Evolutionary conservation across 2,329 filamentous ascomycete genomes (phyloP).

Genomic region (Fusarium miscanthi): DNA sequence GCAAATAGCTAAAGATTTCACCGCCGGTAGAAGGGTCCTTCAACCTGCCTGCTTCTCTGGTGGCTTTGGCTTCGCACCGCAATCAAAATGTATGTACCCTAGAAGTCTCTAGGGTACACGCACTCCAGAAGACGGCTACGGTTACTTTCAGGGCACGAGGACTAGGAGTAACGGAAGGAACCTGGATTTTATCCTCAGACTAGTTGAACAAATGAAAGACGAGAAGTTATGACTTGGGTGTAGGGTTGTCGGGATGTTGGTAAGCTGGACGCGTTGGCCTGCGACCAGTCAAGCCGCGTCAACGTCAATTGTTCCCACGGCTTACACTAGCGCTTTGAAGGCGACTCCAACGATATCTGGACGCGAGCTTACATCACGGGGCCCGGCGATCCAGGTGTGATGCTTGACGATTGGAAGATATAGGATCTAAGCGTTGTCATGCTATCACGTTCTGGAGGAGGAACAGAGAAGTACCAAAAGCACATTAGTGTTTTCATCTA

Average conservation of each 20-base stretch:
- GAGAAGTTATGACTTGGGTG: rapidly evolving
- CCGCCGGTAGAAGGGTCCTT: neutral
- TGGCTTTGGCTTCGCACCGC: neutral
- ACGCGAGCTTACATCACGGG: neutral
- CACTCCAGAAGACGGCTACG: neutral
- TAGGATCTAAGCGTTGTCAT: neutral
- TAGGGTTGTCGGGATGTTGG: neutral
- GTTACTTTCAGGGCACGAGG: neutral
- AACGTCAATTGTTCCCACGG: neutral
- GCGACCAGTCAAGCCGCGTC: neutral
- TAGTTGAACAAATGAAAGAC: neutral
- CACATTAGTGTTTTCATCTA: neutral
- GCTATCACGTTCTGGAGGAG: neutral
- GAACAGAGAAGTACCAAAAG: neutral
- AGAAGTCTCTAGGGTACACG: neutral
- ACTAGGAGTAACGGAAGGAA: rapidly evolving
- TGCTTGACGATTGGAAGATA: neutral
- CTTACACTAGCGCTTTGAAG: neutral
- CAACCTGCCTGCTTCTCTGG: neutral
- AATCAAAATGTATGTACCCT: neutral
- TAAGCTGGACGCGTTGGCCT: neutral
- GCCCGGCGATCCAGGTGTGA: neutral
- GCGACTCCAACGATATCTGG: no score
- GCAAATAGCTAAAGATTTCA: neutral
- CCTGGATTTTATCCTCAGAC: neutral